Percentiles rank a stretch among this genome's conserved stretches.
These are phyloP conservation scores for Pseudogymnoascus sp. DNA, from an alignment of 2,329 filamentous ascomycete species.

Conservation along the genomic window DNA sequence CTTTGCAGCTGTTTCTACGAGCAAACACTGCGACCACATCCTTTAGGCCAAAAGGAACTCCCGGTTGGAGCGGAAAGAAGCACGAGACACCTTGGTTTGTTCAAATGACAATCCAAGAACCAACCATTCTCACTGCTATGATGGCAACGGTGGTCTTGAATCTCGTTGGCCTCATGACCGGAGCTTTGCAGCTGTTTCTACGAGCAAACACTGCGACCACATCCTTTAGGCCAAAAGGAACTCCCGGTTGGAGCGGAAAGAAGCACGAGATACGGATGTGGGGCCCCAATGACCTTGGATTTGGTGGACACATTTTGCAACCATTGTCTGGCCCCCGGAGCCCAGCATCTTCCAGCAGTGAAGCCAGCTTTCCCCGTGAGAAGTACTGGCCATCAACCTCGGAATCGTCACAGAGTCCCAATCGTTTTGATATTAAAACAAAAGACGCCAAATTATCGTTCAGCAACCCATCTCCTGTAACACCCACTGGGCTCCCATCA, in stretches of 20 bases:
- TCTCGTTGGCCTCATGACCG: constrained; percentile 57
- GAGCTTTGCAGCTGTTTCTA: constrained; percentile 59
- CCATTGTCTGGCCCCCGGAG: constrained; percentile 22
- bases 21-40: constrained; percentile 54
- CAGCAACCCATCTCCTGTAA: constrained; percentile 12
- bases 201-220: constrained; percentile 54
- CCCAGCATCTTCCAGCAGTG: background rate
- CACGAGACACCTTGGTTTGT: constrained; percentile 48
- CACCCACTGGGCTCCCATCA: constrained; percentile 15
- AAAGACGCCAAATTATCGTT: constrained; percentile 20
- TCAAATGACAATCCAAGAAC: constrained; percentile 42
- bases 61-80: constrained; percentile 40
- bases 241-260: constrained; percentile 41
- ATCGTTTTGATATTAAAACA: background rate
- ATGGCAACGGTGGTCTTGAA: constrained; percentile 60
- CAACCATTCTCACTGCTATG: constrained; percentile 48
- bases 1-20: constrained; percentile 60
- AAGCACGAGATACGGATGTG: constrained; percentile 42
- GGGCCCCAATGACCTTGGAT: constrained; percentile 33
- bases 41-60: constrained; percentile 41
- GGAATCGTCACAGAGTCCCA: background rate
- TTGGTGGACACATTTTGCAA: constrained; percentile 23
- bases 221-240: constrained; percentile 43
- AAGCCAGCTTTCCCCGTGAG: background rate
- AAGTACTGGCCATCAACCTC: background rate